Conservation (phyloP, 345 rosid species). For the Eucalyptus erythrocorys region DNA sequence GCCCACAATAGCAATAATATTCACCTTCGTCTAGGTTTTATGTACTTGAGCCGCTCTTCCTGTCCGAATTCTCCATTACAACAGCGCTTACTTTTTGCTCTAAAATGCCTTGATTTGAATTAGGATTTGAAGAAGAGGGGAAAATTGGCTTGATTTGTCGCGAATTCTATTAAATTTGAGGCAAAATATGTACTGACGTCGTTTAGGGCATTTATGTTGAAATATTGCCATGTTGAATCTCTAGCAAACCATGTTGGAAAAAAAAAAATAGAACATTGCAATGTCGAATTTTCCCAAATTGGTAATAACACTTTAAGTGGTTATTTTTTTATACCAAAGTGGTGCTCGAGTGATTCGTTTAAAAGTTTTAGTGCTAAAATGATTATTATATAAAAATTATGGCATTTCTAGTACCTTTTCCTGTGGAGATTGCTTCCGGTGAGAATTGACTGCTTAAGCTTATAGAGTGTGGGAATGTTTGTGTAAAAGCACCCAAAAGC, state of each 20-base stretch:
- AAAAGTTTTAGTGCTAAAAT: not conserved
- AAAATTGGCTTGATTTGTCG: not conserved
- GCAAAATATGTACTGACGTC: not conserved
- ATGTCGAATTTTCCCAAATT: not conserved
- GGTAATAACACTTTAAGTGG: not conserved
- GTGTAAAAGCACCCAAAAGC: not conserved
- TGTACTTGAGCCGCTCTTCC: not conserved
- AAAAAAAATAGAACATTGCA: not conserved
- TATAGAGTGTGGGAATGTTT: constrained; percentile 78
- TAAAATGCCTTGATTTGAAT: not conserved
- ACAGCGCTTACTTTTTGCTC: not conserved
- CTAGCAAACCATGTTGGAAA: not conserved
- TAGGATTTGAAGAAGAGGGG: not conserved
- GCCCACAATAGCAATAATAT: not conserved
- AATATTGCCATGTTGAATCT: not conserved
- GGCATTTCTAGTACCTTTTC: not conserved
- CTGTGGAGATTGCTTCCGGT: constrained; percentile 49
- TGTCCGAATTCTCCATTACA: not conserved
- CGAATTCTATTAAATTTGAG: not conserved
- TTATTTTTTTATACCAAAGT: not conserved
- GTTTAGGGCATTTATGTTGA: not conserved
- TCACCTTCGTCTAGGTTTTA: not conserved
- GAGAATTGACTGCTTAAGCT: constrained; percentile 75
- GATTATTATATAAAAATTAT: not conserved
- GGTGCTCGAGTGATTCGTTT: not conserved